Base-by-base conservation (phyloP, 2,329 filamentous ascomycete genomes). In the Leptographium wingfieldii region DNA sequence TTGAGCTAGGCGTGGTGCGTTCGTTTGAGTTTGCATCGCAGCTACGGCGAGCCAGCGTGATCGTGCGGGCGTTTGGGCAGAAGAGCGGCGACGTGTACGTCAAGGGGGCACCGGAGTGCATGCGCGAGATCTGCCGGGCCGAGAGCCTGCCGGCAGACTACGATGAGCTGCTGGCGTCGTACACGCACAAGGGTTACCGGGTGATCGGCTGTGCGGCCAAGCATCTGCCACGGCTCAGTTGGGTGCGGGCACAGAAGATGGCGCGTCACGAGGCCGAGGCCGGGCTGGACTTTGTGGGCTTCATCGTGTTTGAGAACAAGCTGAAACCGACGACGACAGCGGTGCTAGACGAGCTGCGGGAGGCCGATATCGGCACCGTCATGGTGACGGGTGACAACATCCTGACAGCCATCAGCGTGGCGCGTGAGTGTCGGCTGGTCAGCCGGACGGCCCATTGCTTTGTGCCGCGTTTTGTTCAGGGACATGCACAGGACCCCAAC, bases 381-480 rank as follows among this genome's bases (percentile, higher is more conserved):
- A 99, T 99, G 94, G 95, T 95, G 63, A 99, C 94, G 0, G 94
- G 94, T 35, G 94, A 99, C 76, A 99, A 99, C 66, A 97, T 97
- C 63, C 75, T 97, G 59, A 99, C 94, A 11, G 94, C 94, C 27
- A 92, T 99, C 68, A 96, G 92, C 67, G 94, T 99, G 59, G 92
- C 91, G 3, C 82, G 92, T 67, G 92, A 97, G 68, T 96, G 92
- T 71, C 82, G 86, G 51, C 77, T 99, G 60, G 85, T 97, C 65
- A 84, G 92, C 67, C 83, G 80, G 63, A 85, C 83, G 33, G 87
- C 90, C 0, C 90, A 95, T 66, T 97, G 94, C 72, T 99, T 96
- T 70, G 86, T 97, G 6, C 92, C 94, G 19, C 88, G 88, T 67
- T 96, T 99, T 68, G 72, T 84, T 1, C 84, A 92, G 72, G 84